Evolutionary conservation across 1,284 basidiomycete species (phyloP).

Genomic region (Taiwanofungus camphoratus): DNA sequence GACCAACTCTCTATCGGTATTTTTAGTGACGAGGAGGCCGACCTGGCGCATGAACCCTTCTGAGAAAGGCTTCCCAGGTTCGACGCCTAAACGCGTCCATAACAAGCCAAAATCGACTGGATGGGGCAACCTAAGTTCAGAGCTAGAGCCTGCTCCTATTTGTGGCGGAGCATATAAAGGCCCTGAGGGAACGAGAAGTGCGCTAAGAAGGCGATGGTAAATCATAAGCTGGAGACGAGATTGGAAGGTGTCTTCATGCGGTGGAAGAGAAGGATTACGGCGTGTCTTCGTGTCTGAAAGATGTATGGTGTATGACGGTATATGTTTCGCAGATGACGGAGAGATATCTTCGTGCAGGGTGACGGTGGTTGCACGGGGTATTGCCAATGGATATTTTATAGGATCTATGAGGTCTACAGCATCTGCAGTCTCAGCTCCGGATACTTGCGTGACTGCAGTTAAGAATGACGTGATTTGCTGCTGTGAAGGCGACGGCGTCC

Average conservation of each 20-base stretch:
- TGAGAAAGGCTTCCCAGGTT: slow-evolving; percentile 47
- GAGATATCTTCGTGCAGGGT: background rate
- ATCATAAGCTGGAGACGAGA: slow-evolving; percentile 82
- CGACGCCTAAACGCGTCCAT: slow-evolving; percentile 48
- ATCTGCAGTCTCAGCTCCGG: background rate
- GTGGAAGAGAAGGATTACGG: slow-evolving; percentile 45
- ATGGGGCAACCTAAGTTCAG: background rate
- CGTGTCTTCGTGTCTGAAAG: slow-evolving; percentile 80
- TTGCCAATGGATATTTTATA: slow-evolving; percentile 1
- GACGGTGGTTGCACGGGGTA: background rate
- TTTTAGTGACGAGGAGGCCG: slow-evolving; percentile 25
- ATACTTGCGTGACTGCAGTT: slow-evolving; percentile 11
- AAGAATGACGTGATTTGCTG: slow-evolving; percentile 23
- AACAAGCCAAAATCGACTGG: slow-evolving; percentile 49
- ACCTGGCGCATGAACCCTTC: slow-evolving; percentile 49
- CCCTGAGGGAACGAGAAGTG: slow-evolving; percentile 36
- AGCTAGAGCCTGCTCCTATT: background rate
- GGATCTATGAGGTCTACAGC: background rate
- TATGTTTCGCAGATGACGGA: too few relatives aligned
- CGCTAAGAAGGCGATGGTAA: slow-evolving; percentile 68
- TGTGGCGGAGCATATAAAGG: background rate
- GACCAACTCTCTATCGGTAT: too few relatives aligned
- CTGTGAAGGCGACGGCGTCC: slow-evolving; percentile 15
- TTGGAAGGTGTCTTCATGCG: slow-evolving; percentile 53
- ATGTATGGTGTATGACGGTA: slow-evolving; percentile 34